phyloP scores from a whole-genome alignment of 1,284 basidiomycete species.

The Stygiomarasmius scandens region DNA sequence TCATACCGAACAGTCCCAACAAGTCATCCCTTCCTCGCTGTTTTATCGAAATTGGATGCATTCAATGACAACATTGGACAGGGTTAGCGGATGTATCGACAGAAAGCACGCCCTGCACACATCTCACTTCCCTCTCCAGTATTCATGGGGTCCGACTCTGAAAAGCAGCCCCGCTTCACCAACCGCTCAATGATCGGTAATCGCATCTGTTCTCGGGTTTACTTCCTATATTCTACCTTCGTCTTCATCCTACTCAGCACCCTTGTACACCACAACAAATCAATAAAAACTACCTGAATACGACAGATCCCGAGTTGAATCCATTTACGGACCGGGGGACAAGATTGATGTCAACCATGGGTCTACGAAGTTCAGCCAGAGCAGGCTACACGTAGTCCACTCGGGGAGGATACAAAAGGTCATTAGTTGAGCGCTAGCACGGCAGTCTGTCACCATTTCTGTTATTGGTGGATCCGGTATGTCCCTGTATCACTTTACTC shows the following conservation, averaged over 20 bases:
- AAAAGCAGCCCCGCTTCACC: conserved; percentile 52
- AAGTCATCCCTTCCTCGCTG: no score
- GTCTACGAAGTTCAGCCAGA: conserved; percentile 74
- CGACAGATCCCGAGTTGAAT: no score
- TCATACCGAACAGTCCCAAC: no score
- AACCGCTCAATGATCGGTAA: conserved; percentile 56
- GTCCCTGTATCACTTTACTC: conserved; percentile 26
- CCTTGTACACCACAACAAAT: no score
- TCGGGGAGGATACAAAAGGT: conserved; percentile 85
- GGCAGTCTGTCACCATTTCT: conserved; percentile 87
- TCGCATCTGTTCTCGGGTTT: conserved; percentile 63
- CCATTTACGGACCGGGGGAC: no score
- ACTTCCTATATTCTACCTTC: conserved; percentile 60
- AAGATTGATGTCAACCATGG: conserved; percentile 80
- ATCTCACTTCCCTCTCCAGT: conserved; percentile 50
- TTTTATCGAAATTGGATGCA: no score
- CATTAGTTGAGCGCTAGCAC: conserved; percentile 82
- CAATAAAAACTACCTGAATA: no score
- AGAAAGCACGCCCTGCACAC: conserved; percentile 52
- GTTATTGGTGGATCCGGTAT: conserved; percentile 87
- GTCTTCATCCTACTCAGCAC: conserved; percentile 44
- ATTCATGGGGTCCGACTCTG: conserved; percentile 47
- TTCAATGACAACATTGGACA: no score
- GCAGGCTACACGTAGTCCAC: conserved; percentile 78
- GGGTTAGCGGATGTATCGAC: conserved; percentile 55